These are phyloP conservation scores for Cystobasidium tubakii DNA, from an alignment of 768 basidiomycete genomes.

Conservation along the genomic window DNA sequence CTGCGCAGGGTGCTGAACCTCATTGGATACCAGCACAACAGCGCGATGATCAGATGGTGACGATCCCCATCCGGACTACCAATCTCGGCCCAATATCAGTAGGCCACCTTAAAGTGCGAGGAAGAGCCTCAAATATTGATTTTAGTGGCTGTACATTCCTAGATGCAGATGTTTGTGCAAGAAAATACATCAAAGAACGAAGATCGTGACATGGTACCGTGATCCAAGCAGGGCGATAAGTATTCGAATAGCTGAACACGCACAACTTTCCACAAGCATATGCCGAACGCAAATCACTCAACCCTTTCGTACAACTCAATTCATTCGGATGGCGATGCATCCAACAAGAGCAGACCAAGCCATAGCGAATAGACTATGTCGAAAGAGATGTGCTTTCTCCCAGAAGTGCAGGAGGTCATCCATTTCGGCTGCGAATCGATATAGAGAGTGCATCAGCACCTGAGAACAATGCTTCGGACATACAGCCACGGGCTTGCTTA, in stretches of 20 bases:
- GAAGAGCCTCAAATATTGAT: background rate
- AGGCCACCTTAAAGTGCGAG: background rate
- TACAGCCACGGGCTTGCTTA: no score
- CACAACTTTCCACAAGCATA: no score
- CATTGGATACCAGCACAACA: conserved; percentile 1
- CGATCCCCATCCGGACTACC: conserved; percentile 28
- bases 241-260: background rate
- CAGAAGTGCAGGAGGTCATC: background rate
- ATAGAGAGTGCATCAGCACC: no score
- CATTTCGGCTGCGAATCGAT: background rate
- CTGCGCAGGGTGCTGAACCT: conserved; percentile 10
- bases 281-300: no score
- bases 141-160: no score
- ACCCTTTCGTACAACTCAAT: background rate
- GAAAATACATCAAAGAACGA: conserved; percentile 14
- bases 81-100: conserved; percentile 40
- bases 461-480: no score
- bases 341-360: background rate
- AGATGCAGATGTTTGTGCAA: conserved; percentile 35
- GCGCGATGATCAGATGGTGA: conserved; percentile 18
- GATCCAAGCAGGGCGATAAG: background rate
- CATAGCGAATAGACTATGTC: background rate
- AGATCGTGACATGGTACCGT: background rate
- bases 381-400: background rate
- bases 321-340: background rate